Conservation (phyloP, 495 filamentous ascomycete species). For the Penicillium tannophilum region DNA sequence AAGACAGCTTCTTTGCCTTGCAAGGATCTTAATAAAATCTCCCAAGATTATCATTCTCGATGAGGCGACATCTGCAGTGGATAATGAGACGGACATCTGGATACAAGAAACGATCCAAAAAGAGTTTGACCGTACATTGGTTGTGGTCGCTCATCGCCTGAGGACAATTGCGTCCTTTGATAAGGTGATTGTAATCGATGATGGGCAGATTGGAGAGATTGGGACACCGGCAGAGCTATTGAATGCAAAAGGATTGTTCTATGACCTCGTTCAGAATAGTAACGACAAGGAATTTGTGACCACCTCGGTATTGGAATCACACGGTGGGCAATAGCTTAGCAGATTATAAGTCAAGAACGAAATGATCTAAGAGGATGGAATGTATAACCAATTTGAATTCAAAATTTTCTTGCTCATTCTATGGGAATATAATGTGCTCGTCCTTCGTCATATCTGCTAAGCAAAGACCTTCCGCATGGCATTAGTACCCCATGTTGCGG, state of each 20-base stretch:
- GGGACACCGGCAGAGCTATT: neutral
- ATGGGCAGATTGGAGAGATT: neutral
- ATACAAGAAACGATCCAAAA: neutral
- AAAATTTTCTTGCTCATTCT: no score
- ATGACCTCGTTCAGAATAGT: neutral
- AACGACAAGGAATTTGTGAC: neutral
- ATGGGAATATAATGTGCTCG: no score
- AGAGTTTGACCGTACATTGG: neutral
- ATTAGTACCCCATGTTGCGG: no score
- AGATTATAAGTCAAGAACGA: no score
- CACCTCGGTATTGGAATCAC: no score
- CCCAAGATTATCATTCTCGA: constrained; percentile 2
- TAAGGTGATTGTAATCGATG: neutral
- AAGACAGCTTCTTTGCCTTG: constrained; percentile 2
- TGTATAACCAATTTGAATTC: no score
- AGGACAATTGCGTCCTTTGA: constrained; percentile 3
- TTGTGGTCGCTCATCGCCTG: constrained; percentile 3
- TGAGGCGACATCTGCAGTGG: constrained; percentile 1
- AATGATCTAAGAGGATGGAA: no score
- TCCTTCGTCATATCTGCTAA: no score
- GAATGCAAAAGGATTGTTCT: neutral
- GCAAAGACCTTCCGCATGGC: no score
- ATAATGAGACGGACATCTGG: neutral
- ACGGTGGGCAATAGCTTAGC: no score
- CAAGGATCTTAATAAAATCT: neutral